Percentiles rank a stretch among this genome's conserved stretches.
Evolutionary conservation across 2,329 filamentous ascomycete species (phyloP).

Genomic region (Aspergillus pseudotamarii): DNA sequence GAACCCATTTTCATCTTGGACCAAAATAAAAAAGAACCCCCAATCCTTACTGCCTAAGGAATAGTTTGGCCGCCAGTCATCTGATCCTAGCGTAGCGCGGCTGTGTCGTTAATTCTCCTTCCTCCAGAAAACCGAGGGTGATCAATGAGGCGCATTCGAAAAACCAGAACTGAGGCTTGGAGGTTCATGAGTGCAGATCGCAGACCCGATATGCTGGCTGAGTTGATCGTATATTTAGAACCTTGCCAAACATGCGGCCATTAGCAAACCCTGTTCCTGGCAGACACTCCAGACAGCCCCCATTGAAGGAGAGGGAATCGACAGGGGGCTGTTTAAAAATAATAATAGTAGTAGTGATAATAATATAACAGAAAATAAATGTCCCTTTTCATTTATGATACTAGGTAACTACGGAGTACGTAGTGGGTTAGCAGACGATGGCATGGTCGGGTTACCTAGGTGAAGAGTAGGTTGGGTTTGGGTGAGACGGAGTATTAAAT

Average conservation of each 20-base stretch:
- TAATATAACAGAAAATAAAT: no score
- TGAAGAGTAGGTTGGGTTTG: background rate
- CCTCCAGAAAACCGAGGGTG: background rate
- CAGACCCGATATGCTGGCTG: background rate
- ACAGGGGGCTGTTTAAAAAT: background rate
- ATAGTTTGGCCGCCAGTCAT: conserved; percentile 1
- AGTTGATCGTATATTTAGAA: background rate
- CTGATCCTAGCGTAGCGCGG: conserved; percentile 3
- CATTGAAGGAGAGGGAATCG: background rate
- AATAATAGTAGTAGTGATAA: no score
- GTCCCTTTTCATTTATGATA: no score
- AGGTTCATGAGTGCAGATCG: background rate
- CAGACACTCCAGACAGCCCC: background rate
- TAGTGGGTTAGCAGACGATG: background rate
- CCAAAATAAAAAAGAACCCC: background rate
- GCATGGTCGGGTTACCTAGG: background rate
- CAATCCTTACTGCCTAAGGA: conserved; percentile 2
- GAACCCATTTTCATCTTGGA: background rate
- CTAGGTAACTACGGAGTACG: no score
- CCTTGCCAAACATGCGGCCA: background rate
- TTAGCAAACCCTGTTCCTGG: background rate
- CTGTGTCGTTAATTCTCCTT: conserved; percentile 3
- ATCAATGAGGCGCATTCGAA: background rate
- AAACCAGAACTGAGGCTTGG: background rate
- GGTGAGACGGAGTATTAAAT: background rate